A percentile compares a stretch with the other conserved stretches of the same genome.
Evolutionary conservation across 108 stramenopile genomes (phyloP).

Genomic region (Skeletonema tropicum): DNA sequence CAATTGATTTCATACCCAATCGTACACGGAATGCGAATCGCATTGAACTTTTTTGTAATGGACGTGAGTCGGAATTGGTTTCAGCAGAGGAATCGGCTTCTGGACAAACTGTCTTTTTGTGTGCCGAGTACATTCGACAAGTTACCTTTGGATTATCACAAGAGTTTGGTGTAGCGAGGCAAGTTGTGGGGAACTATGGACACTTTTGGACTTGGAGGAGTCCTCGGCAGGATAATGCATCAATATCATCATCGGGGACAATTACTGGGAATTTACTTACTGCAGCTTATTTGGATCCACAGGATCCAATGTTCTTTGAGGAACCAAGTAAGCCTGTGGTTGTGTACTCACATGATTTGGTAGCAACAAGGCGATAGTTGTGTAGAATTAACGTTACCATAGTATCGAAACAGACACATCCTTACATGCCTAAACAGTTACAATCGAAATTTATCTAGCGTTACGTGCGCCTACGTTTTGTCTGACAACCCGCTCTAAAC

Average conservation of each 20-base stretch:
- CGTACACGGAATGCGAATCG: constrained; percentile 82
- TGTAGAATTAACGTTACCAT: not conserved
- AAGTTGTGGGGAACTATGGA: constrained; percentile 75
- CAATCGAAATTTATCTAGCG: too few species aligned
- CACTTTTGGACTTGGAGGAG: constrained; percentile 81
- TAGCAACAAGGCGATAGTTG: constrained; percentile 26
- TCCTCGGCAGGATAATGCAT: too few species aligned
- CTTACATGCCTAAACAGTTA: too few species aligned
- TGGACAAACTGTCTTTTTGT: constrained; percentile 56
- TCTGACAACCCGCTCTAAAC: too few species aligned
- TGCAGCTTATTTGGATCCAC: constrained; percentile 79
- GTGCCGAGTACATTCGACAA: constrained; percentile 79
- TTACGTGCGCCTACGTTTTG: too few species aligned
- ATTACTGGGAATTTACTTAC: constrained; percentile 78
- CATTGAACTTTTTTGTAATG: constrained; percentile 87
- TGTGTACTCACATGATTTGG: constrained; percentile 72
- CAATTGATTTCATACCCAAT: constrained; percentile 78
- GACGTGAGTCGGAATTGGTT: constrained; percentile 68
- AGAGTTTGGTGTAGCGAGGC: constrained; percentile 78
- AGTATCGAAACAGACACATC: too few species aligned
- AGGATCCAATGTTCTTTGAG: constrained; percentile 82
- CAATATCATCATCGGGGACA: not conserved
- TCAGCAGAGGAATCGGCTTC: not conserved
- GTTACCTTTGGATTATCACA: constrained; percentile 78
- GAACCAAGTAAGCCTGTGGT: constrained; percentile 82